phyloP scores from a whole-genome alignment of 2,329 filamentous ascomycete genomes.

The Sphaerulina vaccinii region DNA sequence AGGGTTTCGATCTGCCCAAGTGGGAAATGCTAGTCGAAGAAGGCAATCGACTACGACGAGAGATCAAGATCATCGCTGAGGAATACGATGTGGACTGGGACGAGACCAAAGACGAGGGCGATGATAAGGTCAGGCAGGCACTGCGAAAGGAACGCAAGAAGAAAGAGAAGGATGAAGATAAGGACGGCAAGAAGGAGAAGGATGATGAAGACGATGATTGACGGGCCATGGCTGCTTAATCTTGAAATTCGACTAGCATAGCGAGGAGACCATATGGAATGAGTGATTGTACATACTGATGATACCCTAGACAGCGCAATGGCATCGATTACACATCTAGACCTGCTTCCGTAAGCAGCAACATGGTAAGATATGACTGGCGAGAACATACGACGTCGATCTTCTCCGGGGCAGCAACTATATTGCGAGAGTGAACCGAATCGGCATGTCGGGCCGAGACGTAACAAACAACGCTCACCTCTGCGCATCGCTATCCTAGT shows the following conservation, averaged over 20 bases:
- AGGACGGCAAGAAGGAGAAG: conserved; percentile 59
- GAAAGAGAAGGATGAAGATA: conserved; percentile 26
- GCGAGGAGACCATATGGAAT: background rate
- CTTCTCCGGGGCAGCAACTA: no score
- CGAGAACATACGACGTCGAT: no score
- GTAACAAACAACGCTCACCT: background rate
- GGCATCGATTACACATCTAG: background rate
- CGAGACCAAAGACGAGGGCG: conserved; percentile 34
- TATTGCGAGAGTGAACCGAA: no score
- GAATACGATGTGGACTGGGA: conserved; percentile 85
- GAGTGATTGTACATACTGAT: background rate
- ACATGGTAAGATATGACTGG: background rate
- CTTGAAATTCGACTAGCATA: background rate
- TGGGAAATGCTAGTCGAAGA: conserved; percentile 82
- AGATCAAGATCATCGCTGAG: conserved; percentile 75
- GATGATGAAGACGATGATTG: conserved; percentile 44
- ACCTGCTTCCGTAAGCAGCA: background rate
- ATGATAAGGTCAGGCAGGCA: conserved; percentile 35
- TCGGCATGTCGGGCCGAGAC: no score
- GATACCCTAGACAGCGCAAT: conserved; percentile 12
- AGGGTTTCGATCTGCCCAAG: conserved; percentile 70
- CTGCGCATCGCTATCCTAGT: background rate
- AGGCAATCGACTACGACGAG: conserved; percentile 70
- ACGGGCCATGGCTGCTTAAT: background rate
- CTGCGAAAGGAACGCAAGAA: conserved; percentile 57